Percentiles rank a stretch among this genome's conserved stretches.
These are phyloP conservation scores for Sporothrix dimorphospora DNA, from an alignment of 2,329 filamentous ascomycete species.

Conservation along the genomic window DNA sequence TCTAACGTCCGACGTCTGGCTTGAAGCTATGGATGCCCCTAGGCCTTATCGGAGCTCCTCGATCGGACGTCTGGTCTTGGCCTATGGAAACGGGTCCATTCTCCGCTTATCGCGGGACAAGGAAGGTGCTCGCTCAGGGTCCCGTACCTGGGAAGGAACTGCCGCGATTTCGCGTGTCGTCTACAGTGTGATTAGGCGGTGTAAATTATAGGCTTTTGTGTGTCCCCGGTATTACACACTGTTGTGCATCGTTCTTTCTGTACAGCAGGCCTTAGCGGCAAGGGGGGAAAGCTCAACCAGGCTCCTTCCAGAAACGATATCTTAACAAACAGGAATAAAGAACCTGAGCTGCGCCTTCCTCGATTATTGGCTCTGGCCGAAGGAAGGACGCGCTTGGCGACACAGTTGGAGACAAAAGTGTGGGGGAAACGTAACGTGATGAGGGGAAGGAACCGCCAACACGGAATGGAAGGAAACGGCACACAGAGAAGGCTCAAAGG, in stretches of 20 bases:
- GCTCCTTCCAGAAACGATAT: background rate
- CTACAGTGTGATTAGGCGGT: background rate
- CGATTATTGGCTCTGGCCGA: background rate
- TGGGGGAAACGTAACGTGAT: background rate
- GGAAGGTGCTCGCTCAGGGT: background rate
- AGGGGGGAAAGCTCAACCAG: background rate
- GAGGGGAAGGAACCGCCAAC: background rate
- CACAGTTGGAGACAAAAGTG: background rate
- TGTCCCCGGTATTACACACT: background rate
- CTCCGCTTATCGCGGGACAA: constrained; percentile 3
- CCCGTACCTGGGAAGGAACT: background rate
- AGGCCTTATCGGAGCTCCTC: constrained; percentile 17
- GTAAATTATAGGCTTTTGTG: background rate
- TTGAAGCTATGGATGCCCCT: constrained; percentile 1
- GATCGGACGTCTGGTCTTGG: background rate
- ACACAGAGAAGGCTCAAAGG: background rate
- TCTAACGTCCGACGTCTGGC: background rate
- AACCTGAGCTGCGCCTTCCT: background rate
- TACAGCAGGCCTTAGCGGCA: background rate
- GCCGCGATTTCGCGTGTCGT: background rate
- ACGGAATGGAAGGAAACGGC: background rate
- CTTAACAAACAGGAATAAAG: background rate
- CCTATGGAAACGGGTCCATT: background rate
- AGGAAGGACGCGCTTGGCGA: background rate
- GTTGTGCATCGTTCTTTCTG: background rate